Base-by-base conservation (phyloP, 1,284 basidiomycete genomes). In the Gymnopus androsaceus region DNA sequence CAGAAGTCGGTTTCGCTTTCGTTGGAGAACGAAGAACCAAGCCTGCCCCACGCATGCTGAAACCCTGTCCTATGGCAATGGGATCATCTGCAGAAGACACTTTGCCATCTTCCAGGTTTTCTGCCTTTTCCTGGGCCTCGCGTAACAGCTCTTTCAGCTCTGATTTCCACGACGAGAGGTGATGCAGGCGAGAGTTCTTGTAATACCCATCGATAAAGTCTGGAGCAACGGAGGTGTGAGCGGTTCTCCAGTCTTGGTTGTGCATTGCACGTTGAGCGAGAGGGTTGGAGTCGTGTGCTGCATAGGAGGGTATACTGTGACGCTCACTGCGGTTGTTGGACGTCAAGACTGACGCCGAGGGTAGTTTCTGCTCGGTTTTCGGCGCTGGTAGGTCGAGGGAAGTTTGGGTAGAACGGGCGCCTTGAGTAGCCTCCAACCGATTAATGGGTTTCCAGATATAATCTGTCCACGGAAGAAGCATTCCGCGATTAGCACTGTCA, bases 191-290 rank as follows among this genome's bases (percentile, higher is more conserved):
- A 3, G 92, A 95, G 68, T 97, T 90, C 69, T 89, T 88, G 74
- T 95, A 98, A 68, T 89, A 99, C 1, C 84, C 87, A 55, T 92
- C 87, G 55, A 98, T 88, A 67, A 97, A 99, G 60, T 87, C 89
- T 0, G 89, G 83, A 11, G 90, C 89, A 7, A 87, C 84, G 3
- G 95, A 92, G 0, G 96, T 99, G 69, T 98, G 88, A 21, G 87
- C 82, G 21, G 84, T 82, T 19, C 93, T 83, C 95, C 96, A 99
- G 40, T 83, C 82, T 3, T 88, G 83, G 63, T 92, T 78, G 27
- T 88, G 81, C 85, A 96, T 90, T 7, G 85, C 84, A 17, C 87
- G 83, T 59, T 85, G 76, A 0, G 92, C 93, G 42, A 83, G 72
- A 2, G 79, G 80, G 66, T 95, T 95, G 1, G 89, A 83, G 14